These are phyloP conservation scores for Podospora anserina DNA, from an alignment of 495 filamentous ascomycete species.

Conservation along the genomic window DNA sequence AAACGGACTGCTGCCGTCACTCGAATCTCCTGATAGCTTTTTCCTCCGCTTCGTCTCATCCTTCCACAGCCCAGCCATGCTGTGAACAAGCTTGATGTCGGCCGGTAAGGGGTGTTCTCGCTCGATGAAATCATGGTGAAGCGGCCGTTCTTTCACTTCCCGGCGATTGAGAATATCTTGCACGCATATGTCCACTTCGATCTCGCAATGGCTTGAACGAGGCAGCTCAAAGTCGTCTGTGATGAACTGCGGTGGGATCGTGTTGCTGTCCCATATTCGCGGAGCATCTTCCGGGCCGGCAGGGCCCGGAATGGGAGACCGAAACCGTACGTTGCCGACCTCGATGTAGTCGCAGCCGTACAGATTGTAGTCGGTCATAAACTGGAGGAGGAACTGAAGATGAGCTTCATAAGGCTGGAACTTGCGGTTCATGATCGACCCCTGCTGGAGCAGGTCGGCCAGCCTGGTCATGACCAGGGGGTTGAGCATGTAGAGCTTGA, in stretches of 20 bases:
- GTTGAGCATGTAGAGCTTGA: conserved; percentile 92
- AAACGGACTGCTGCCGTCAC: conserved; percentile 69
- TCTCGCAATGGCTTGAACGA: conserved; percentile 77
- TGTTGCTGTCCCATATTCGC: conserved; percentile 77
- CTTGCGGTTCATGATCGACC: conserved; percentile 72
- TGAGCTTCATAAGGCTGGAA: conserved; percentile 95
- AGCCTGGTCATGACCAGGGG: conserved; percentile 77
- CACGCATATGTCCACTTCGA: conserved; percentile 86
- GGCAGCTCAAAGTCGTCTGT: conserved; percentile 61
- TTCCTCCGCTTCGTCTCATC: conserved; percentile 83
- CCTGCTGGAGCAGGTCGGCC: conserved; percentile 80
- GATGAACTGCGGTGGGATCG: conserved; percentile 47
- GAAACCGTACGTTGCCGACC: conserved; percentile 59
- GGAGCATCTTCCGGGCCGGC: conserved; percentile 54
- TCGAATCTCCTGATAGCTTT: conserved; percentile 57
- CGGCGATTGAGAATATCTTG: conserved; percentile 83
- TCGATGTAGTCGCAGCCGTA: conserved; percentile 87
- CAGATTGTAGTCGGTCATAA: conserved; percentile 97
- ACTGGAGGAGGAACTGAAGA: conserved; percentile 85
- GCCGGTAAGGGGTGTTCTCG: conserved; percentile 57
- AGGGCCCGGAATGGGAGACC: conserved; percentile 66
- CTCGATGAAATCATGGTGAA: conserved; percentile 90
- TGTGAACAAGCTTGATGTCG: conserved; percentile 78
- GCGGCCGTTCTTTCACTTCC: conserved; percentile 63
- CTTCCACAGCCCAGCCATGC: conserved; percentile 90